A percentile compares a stretch with the other conserved stretches of the same genome.
These are phyloP conservation scores for Bipolaris sorokiniana DNA, from an alignment of 2,329 filamentous ascomycete species.

Conservation along the genomic window DNA sequence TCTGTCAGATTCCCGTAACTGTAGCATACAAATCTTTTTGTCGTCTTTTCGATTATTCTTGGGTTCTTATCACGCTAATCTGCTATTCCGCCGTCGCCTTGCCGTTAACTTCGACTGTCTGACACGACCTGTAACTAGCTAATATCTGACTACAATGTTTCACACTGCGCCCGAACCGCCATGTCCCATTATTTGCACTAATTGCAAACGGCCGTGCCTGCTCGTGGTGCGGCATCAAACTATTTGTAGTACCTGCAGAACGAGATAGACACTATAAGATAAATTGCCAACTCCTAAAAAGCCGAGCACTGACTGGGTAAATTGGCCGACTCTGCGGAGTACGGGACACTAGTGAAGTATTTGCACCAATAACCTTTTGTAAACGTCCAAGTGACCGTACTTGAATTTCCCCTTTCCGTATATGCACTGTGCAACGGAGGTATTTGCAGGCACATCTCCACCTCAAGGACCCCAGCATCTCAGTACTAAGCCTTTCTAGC, in stretches of 20 bases:
- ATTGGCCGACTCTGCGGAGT: background rate
- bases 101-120: background rate
- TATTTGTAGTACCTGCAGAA: background rate
- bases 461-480: conserved; percentile 7
- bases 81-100: background rate
- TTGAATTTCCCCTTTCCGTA: background rate
- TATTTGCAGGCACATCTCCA: background rate
- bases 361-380: conserved; percentile 9
- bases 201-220: background rate
- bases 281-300: conserved; percentile 9
- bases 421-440: background rate
- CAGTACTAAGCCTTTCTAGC: conserved; percentile 20
- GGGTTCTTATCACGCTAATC: background rate
- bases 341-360: background rate
- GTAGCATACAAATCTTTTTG: too few relatives aligned
- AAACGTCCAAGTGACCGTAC: background rate
- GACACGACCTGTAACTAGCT: background rate
- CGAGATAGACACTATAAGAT: background rate
- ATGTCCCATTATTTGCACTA: background rate
- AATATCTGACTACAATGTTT: background rate
- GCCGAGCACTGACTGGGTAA: conserved; percentile 4
- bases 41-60: background rate
- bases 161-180: background rate
- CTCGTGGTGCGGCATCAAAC: background rate
- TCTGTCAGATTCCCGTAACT: background rate